Evolutionary conservation across 495 filamentous ascomycete genomes (phyloP).

Genomic region (Paragyromitra xinjiangensis): DNA sequence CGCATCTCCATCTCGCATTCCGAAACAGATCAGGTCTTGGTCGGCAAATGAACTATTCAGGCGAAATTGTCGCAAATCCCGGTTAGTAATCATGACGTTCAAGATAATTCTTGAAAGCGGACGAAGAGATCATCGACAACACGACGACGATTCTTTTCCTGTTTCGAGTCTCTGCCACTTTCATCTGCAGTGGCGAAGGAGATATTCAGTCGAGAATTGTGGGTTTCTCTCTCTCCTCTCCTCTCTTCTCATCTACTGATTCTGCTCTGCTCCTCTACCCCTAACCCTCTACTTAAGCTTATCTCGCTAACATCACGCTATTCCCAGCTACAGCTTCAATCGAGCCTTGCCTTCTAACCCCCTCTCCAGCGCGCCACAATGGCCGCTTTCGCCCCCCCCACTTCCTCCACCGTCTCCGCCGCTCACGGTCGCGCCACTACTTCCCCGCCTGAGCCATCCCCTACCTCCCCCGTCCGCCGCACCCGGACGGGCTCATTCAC

Average conservation of each 20-base stretch:
- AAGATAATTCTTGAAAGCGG: neutral
- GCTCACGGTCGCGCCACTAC: neutral
- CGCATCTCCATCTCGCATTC: too few relatives aligned
- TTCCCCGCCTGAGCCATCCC: neutral
- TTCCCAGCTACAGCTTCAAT: neutral
- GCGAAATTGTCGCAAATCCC: neutral
- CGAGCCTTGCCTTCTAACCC: neutral
- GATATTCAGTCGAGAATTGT: too few relatives aligned
- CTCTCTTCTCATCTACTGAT: too few relatives aligned
- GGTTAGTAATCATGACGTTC: conserved; percentile 11
- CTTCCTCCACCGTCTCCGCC: conserved; percentile 6
- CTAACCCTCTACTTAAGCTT: conserved; percentile 2
- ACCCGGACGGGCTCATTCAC: conserved; percentile 54
- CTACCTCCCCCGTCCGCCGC: conserved; percentile 22
- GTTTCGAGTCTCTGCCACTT: too few relatives aligned
- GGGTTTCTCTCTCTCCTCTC: too few relatives aligned
- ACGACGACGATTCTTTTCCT: too few relatives aligned
- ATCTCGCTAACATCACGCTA: neutral
- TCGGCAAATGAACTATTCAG: too few relatives aligned
- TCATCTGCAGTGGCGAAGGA: too few relatives aligned
- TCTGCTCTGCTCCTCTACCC: neutral
- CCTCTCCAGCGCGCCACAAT: neutral
- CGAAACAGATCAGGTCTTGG: neutral
- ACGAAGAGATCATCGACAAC: too few relatives aligned
- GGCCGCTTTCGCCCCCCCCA: conserved; percentile 4